A percentile compares a stretch with the other conserved stretches of the same genome.
Conservation (phyloP, 108 stramenopile species). For the Nannochloropsis granulata region DNA sequence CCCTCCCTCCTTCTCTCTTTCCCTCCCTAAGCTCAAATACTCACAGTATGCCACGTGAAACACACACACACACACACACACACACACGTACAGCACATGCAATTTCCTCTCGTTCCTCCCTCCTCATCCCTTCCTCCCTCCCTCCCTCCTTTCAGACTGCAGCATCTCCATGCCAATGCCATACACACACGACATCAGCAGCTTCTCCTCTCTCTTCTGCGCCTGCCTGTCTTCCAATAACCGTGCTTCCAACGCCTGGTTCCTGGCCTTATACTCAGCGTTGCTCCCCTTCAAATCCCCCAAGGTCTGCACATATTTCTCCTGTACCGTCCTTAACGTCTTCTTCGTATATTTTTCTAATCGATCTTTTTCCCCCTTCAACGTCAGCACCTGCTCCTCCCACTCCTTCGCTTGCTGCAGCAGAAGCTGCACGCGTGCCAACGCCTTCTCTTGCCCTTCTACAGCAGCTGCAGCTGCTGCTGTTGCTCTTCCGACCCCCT, state of each 20-base stretch:
- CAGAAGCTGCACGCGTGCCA: neutral
- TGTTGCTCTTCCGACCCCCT: neutral
- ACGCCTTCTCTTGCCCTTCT: neutral
- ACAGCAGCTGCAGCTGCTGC: neutral
- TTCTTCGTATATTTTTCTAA: slow-evolving; percentile 80
- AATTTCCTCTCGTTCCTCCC: too few relatives aligned
- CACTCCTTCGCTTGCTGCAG: slow-evolving; percentile 25
- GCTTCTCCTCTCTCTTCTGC: slow-evolving; percentile 69
- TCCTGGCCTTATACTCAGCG: slow-evolving; percentile 38
- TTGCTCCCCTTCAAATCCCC: slow-evolving; percentile 77
- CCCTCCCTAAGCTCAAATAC: too few relatives aligned
- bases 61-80: too few relatives aligned
- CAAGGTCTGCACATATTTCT: slow-evolving; percentile 77
- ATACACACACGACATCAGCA: slow-evolving; percentile 72
- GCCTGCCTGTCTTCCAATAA: slow-evolving; percentile 58
- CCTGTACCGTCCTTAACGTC: slow-evolving; percentile 75
- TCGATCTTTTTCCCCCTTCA: slow-evolving; percentile 71
- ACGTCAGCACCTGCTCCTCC: slow-evolving; percentile 55
- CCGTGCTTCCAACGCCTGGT: slow-evolving; percentile 19
- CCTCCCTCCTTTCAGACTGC: slow-evolving; percentile 35
- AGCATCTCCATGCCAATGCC: slow-evolving; percentile 75
- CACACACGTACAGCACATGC: too few relatives aligned
- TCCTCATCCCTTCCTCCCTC: too few relatives aligned
- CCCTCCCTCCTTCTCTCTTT: too few relatives aligned
- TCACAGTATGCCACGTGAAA: too few relatives aligned